Percentiles rank a stretch among this genome's conserved stretches.
phyloP scores from a whole-genome alignment of 2,329 filamentous ascomycete genomes.

The Laburnicola sp. region DNA sequence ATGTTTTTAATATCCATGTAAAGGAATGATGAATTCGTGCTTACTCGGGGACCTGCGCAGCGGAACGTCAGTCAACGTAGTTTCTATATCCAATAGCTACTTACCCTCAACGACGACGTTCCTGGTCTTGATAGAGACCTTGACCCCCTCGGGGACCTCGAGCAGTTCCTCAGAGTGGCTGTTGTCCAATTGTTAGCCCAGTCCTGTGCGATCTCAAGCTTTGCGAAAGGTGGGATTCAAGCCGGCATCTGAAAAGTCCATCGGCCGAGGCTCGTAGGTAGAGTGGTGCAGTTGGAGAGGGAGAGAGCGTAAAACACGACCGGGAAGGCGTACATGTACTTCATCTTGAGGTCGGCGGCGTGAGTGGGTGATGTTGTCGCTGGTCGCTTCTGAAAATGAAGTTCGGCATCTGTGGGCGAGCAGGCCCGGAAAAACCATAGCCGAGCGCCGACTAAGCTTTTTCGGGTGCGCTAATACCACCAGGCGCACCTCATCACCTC shows the following conservation, averaged over 20 bases:
- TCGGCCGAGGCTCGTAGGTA: slow-evolving; percentile 18
- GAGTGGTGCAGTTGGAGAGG: slow-evolving; percentile 18
- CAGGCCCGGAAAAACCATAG: slow-evolving; percentile 20
- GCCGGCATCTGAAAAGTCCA: slow-evolving; percentile 16
- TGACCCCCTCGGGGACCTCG: slow-evolving; percentile 95
- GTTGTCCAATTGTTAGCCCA: slow-evolving; percentile 38
- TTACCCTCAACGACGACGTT: slow-evolving; percentile 96
- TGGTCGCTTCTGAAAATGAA: slow-evolving; percentile 14
- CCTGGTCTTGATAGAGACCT: slow-evolving; percentile 95
- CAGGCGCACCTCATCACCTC: too few relatives aligned
- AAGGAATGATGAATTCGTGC: slow-evolving; percentile 17
- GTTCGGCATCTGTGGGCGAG: slow-evolving; percentile 16
- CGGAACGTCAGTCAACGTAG: slow-evolving; percentile 21
- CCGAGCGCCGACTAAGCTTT: too few relatives aligned
- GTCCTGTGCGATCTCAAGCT: slow-evolving; percentile 18
- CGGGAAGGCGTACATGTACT: slow-evolving; percentile 71
- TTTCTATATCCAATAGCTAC: slow-evolving; percentile 43
- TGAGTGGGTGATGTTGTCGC: slow-evolving; percentile 42
- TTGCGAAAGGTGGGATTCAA: slow-evolving; percentile 18
- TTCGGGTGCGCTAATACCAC: too few relatives aligned
- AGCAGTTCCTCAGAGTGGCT: slow-evolving; percentile 91
- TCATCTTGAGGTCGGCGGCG: slow-evolving; percentile 73
- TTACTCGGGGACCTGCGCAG: slow-evolving; percentile 38
- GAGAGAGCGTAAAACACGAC: slow-evolving; percentile 7
- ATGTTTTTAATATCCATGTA: slow-evolving; percentile 31